Evolutionary conservation across 2,329 filamentous ascomycete genomes (phyloP).

Genomic region (Monilinia laxa): DNA sequence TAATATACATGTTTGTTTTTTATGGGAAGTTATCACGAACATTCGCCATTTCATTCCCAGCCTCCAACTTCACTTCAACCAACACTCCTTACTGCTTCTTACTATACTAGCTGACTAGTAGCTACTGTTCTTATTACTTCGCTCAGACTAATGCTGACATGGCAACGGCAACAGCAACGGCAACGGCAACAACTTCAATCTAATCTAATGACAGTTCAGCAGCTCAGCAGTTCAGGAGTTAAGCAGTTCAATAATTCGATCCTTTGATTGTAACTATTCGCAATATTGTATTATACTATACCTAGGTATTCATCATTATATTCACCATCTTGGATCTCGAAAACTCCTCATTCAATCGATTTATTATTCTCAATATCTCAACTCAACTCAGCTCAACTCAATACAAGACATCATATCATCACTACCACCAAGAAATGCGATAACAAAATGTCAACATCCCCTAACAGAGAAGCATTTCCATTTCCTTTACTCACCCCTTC

Average conservation of each 20-base stretch:
- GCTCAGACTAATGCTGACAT: conserved; percentile 8
- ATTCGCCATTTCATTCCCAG: background rate
- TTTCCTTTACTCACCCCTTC: conserved; percentile 28
- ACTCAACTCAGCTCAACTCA: background rate
- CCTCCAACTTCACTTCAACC: no score
- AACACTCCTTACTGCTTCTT: no score
- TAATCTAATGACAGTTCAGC: background rate
- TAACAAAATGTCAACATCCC: conserved; percentile 26
- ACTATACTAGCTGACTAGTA: no score
- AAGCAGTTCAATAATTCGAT: no score
- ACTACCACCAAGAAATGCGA: conserved; percentile 9
- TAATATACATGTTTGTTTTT: background rate
- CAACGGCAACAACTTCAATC: background rate
- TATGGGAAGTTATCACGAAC: conserved; percentile 6
- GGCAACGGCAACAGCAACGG: no score
- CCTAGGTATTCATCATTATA: background rate
- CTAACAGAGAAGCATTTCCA: conserved; percentile 35
- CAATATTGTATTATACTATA: no score
- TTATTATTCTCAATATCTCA: background rate
- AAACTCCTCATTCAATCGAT: background rate
- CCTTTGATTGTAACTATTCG: no score
- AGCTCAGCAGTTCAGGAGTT: no score
- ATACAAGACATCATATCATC: no score
- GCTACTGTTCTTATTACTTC: background rate
- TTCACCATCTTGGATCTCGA: conserved; percentile 1